Conservation (phyloP, 164 flowering plant genomes). For the Nelumbo lutea region DNA sequence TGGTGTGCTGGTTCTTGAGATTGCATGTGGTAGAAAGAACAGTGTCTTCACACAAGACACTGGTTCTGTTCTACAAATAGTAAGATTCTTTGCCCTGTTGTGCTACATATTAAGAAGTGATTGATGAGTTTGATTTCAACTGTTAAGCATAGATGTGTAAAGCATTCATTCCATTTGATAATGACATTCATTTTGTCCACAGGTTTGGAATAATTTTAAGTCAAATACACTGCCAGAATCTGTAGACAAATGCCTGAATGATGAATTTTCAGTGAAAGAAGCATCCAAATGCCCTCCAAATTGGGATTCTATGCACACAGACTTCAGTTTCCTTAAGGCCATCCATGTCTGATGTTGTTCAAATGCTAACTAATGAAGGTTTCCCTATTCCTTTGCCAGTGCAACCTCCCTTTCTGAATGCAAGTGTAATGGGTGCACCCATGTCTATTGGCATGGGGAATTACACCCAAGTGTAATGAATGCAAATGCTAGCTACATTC, state of each 20-base stretch:
- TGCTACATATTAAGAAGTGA: too few relatives aligned
- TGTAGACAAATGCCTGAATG: slow-evolving; percentile 42
- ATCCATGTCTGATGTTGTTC: slow-evolving; percentile 64
- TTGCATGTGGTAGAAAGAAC: slow-evolving; percentile 18
- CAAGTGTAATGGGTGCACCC: slow-evolving; percentile 18
- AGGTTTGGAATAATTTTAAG: slow-evolving; percentile 72
- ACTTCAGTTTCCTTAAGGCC: slow-evolving; percentile 62
- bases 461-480: too few relatives aligned
- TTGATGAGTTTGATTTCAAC: too few relatives aligned
- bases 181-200: slow-evolving; percentile 2
- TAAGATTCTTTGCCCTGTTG: slow-evolving; percentile 1
- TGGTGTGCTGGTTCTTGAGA: slow-evolving; percentile 18
- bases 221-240: slow-evolving; percentile 36
- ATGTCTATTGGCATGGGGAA: too few relatives aligned
- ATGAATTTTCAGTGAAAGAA: slow-evolving; percentile 35
- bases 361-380: slow-evolving; percentile 40
- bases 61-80: slow-evolving; percentile 15
- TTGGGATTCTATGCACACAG: slow-evolving; percentile 79
- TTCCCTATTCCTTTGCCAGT: slow-evolving; percentile 46
- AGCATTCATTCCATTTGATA: neutral
- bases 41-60: slow-evolving; percentile 17
- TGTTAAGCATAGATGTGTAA: neutral
- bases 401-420: slow-evolving; percentile 77
- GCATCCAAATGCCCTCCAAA: slow-evolving; percentile 45
- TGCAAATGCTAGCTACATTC: too few relatives aligned